A percentile compares a stretch with the other conserved stretches of the same genome.
Evolutionary conservation across 2,329 filamentous ascomycete species (phyloP).

Genomic region (Alternaria panax): DNA sequence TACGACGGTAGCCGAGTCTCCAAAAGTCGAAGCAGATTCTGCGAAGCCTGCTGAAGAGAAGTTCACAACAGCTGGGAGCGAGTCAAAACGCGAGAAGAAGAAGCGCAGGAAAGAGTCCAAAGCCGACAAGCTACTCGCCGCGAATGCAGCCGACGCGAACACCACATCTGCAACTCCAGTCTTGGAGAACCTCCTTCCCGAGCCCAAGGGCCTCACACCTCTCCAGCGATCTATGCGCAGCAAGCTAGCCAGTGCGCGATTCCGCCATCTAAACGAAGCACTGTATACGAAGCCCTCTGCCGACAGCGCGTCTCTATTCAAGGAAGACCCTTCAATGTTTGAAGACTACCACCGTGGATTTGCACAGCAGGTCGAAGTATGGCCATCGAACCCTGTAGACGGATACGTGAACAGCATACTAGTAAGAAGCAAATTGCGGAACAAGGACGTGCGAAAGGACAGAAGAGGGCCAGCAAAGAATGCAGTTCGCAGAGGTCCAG

Average conservation of each 20-base stretch:
- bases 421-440: conserved; percentile 65
- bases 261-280: conserved; percentile 96
- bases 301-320: conserved; percentile 84
- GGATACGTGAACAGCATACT: conserved; percentile 78
- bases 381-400: conserved; percentile 96
- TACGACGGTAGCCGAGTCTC: conserved; percentile 37
- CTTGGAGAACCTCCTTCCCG: conserved; percentile 38
- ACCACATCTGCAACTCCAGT: conserved; percentile 7
- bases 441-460: conserved; percentile 48
- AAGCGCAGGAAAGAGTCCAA: conserved; percentile 19
- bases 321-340: conserved; percentile 89
- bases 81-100: conserved; percentile 37
- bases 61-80: conserved; percentile 21
- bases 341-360: conserved; percentile 96
- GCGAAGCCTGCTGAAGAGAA: conserved; percentile 15
- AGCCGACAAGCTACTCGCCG: conserved; percentile 10
- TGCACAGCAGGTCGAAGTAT: conserved; percentile 90
- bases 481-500: conserved; percentile 24
- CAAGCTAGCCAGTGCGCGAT: conserved; percentile 93
- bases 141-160: conserved; percentile 20
- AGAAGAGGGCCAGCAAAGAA: conserved; percentile 50
- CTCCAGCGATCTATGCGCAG: conserved; percentile 93
- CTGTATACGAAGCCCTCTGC: conserved; percentile 91
- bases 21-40: conserved; percentile 16
- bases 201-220: conserved; percentile 76